These are phyloP conservation scores for Cupressus sempervirens DNA, from an alignment of 75 land plant genomes.

Conservation along the genomic window DNA sequence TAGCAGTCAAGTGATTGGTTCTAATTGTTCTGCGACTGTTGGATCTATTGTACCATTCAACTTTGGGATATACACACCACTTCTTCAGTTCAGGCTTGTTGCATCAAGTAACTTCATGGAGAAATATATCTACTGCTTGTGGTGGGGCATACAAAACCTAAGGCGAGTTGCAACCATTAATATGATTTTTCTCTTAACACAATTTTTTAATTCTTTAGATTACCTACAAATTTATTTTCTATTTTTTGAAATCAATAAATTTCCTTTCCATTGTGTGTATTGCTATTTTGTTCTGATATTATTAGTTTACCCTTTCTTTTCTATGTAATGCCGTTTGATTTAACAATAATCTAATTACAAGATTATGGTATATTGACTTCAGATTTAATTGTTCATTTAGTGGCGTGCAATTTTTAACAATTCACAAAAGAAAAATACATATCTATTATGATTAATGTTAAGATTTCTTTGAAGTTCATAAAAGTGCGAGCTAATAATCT, in stretches of 20 bases:
- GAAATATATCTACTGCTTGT: conserved; percentile 65
- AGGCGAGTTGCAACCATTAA: conserved; percentile 24
- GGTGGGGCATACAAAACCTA: conserved; percentile 74
- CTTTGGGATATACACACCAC: conserved; percentile 52
- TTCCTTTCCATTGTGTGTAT: background rate
- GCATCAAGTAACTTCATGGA: conserved; percentile 27
- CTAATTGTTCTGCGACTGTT: conserved; percentile 15
- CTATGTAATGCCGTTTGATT: too few relatives aligned
- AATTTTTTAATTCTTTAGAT: background rate
- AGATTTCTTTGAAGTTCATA: too few relatives aligned
- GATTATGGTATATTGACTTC: too few relatives aligned
- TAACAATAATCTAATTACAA: too few relatives aligned
- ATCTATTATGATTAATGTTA: too few relatives aligned
- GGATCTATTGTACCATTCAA: conserved; percentile 24
- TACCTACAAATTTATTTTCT: background rate
- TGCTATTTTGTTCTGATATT: background rate
- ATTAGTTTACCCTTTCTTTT: background rate
- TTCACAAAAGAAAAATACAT: too few relatives aligned
- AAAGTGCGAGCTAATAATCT: too few relatives aligned
- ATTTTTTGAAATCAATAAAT: background rate
- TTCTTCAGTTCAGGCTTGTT: conserved; percentile 34
- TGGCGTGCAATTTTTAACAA: too few relatives aligned
- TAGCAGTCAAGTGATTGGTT: conserved; percentile 13
- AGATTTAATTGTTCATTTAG: too few relatives aligned
- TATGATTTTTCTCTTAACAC: background rate